A percentile compares a stretch with the other conserved stretches of the same genome.
Evolutionary conservation across 441 rosid species (phyloP).

Genomic region (Manihot esculenta): DNA sequence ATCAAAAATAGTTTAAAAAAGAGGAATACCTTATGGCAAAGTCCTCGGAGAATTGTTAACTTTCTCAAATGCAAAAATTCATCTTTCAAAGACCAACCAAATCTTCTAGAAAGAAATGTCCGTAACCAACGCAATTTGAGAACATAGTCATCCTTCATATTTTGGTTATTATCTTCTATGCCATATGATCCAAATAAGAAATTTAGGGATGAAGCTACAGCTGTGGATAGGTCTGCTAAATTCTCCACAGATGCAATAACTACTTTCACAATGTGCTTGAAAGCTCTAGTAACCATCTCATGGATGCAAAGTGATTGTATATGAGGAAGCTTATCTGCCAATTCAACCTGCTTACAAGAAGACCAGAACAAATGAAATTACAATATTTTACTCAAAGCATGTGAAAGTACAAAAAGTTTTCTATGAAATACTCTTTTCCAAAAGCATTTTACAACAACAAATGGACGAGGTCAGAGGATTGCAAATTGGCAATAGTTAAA

Average conservation of each 20-base stretch:
- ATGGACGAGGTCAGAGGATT: background rate
- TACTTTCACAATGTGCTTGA: constrained; percentile 54
- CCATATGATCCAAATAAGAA: constrained; percentile 47
- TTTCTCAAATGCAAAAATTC: constrained; percentile 58
- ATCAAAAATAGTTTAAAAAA: constrained; percentile 21
- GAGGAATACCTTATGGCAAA: constrained; percentile 58
- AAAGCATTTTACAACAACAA: background rate
- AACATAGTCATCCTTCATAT: constrained; percentile 37
- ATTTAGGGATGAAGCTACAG: constrained; percentile 56
- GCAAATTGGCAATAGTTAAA: background rate
- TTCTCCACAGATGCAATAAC: constrained; percentile 48
- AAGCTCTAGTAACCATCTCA: constrained; percentile 72
- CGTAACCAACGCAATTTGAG: constrained; percentile 53
- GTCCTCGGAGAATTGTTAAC: constrained; percentile 58
- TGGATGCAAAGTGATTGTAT: constrained; percentile 68
- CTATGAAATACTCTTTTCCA: background rate
- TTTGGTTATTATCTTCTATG: constrained; percentile 30
- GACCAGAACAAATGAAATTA: constrained; percentile 21
- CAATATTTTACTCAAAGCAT: background rate
- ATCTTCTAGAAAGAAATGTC: constrained; percentile 44
- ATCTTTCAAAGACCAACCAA: constrained; percentile 52
- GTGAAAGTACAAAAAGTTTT: constrained; percentile 3
- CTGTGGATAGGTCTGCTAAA: constrained; percentile 40
- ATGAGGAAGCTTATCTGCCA: constrained; percentile 66
- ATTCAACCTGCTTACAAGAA: constrained; percentile 45